Conservation (phyloP, 2,329 filamentous ascomycete genomes). For the Macrophomina tecta region DNA sequence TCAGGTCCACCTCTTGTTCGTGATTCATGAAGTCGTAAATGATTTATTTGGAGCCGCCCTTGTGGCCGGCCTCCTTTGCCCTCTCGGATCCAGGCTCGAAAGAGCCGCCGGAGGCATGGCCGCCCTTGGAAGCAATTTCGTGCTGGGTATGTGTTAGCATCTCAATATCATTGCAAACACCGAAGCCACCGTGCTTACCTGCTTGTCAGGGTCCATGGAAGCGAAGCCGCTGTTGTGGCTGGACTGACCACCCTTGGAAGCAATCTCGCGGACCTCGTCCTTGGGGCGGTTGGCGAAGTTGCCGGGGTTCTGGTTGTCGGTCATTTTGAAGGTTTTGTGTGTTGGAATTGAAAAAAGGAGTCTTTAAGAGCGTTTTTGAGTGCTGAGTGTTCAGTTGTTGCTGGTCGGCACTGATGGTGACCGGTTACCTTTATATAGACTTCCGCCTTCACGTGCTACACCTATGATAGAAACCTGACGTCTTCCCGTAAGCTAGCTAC, state of each 20-base stretch:
- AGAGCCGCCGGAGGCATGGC: slow-evolving; percentile 59
- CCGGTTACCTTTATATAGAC: too few relatives aligned
- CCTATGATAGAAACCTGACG: too few relatives aligned
- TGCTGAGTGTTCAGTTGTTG: too few relatives aligned
- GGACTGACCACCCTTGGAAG: slow-evolving; percentile 51
- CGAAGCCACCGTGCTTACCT: slow-evolving; percentile 30
- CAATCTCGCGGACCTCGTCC: slow-evolving; percentile 54
- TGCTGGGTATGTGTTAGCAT: slow-evolving; percentile 42
- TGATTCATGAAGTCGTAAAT: too few relatives aligned
- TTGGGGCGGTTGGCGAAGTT: slow-evolving; percentile 59
- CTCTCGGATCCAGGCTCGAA: slow-evolving; percentile 61
- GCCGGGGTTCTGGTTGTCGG: slow-evolving; percentile 49
- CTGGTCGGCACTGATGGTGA: too few relatives aligned
- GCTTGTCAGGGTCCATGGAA: slow-evolving; percentile 43
- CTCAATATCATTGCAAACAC: too few relatives aligned
- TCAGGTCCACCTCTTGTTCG: background rate
- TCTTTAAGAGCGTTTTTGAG: too few relatives aligned
- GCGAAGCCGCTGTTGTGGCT: slow-evolving; percentile 46
- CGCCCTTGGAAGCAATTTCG: slow-evolving; percentile 63
- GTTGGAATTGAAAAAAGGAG: too few relatives aligned
- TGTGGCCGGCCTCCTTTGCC: slow-evolving; percentile 60
- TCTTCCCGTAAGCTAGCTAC: too few relatives aligned
- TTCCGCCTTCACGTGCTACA: too few relatives aligned
- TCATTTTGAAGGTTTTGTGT: slow-evolving; percentile 22
- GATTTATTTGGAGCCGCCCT: slow-evolving; percentile 50